phyloP scores from a whole-genome alignment of 257 asterid genomes.

The Penstemon davidsonii region DNA sequence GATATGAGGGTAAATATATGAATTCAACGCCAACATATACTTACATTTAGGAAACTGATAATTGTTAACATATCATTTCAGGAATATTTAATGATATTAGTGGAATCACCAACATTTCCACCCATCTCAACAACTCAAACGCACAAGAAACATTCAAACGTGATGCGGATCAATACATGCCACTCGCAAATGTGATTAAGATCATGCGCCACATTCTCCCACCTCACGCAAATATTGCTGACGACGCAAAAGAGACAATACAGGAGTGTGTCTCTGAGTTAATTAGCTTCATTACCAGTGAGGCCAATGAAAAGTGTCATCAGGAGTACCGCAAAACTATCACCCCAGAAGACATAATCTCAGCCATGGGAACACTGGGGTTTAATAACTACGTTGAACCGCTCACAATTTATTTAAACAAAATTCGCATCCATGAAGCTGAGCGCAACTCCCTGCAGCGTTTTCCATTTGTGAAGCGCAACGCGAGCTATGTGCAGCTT shows the following conservation, averaged over 20 bases:
- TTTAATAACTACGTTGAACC: slow-evolving; percentile 19
- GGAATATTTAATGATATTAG: too few species aligned
- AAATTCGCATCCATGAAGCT: neutral
- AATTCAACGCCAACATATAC: too few species aligned
- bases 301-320: slow-evolving; percentile 25
- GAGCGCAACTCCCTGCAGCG: too few species aligned
- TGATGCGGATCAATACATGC: neutral
- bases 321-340: slow-evolving; percentile 21
- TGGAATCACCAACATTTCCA: too few species aligned
- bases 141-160: neutral
- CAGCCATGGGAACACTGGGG: slow-evolving; percentile 22
- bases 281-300: slow-evolving; percentile 23
- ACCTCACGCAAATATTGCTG: slow-evolving; percentile 16
- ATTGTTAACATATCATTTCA: too few species aligned
- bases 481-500: too few species aligned
- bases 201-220: slow-evolving; percentile 26
- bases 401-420: slow-evolving; percentile 19
- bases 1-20: too few species aligned
- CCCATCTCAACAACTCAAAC: too few species aligned
- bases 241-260: slow-evolving; percentile 1
- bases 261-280: slow-evolving; percentile 27
- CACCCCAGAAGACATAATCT: slow-evolving; percentile 22
- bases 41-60: too few species aligned
- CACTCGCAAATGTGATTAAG: neutral
- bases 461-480: too few species aligned